Base-by-base conservation (phyloP, 371 early-diverging fungal species). In the Mortierella sp. region DNA sequence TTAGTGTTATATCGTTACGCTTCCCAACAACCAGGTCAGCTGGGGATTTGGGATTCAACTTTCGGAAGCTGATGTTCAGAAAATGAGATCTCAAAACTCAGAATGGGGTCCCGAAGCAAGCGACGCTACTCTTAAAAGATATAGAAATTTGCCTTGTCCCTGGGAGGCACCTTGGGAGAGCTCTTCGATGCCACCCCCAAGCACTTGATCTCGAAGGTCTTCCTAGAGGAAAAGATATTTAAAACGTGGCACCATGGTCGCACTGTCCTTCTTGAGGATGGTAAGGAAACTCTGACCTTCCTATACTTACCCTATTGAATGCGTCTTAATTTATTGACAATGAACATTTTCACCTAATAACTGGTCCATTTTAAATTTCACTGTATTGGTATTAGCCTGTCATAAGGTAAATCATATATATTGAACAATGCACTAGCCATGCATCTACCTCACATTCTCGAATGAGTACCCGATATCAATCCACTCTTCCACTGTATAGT, bases 21-120 rank as follows among this genome's bases (percentile, higher is more conserved):
- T 70, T 20, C 66, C 75, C 0, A 68, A 61, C 22, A 66, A 70
- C 18, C 65, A 62, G 18, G 40, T 75, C 20, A 57, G 70, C 40
- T 75, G 75, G 75, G 26, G 39, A 20, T 39, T 69, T 45, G 58
- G 59, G 4, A 20, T 20, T 4, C 75, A 75, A 20, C 26, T 70
- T 22, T 20, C 52, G 3, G 32, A 51, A 11, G 20, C 54, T 1
- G 28, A 37, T 30, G 49, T 51, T 43, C 32, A 37, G 37, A 28
- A 55, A 12, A 39, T 62, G 6, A 37, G 37, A 30, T 76, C 67
- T 49, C 58, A 55, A 2, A 70, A 66, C 43, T 62, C 76, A 28
- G 76, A 76, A n/a, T 76, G 76, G 76, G 68, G 76, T 18, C 68
- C 76, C 1, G 64, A 70, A 52, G 60, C 68, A 8, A 70, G 62